These are phyloP conservation scores for Carnegiea gigantea DNA, from an alignment of 179 eudicot species.

Conservation along the genomic window DNA sequence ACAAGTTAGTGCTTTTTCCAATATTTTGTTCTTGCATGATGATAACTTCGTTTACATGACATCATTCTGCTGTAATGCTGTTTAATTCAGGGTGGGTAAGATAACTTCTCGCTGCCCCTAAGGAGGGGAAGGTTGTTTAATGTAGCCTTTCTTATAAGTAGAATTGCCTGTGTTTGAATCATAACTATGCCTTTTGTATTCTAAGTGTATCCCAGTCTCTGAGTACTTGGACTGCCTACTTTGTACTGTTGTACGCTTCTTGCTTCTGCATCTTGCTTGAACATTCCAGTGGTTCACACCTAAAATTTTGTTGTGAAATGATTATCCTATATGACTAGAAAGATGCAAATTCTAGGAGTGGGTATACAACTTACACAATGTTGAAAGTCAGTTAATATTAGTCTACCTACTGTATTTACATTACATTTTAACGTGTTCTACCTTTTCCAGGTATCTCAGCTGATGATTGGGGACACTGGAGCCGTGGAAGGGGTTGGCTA, in stretches of 20 bases:
- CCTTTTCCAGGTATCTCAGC: conserved; percentile 58
- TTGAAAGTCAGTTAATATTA: neutral
- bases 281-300: neutral
- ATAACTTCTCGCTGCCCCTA: too few relatives aligned
- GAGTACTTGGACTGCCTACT: neutral
- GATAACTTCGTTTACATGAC: neutral
- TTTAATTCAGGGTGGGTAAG: neutral
- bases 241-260: neutral
- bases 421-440: conserved; percentile 2
- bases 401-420: neutral
- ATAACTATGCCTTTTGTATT: neutral
- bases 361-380: neutral
- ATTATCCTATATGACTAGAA: neutral
- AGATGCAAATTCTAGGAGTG: neutral
- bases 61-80: neutral
- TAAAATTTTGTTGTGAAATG: neutral
- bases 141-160: too few relatives aligned
- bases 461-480: conserved; percentile 70
- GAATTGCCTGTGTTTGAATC: too few relatives aligned
- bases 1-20: neutral
- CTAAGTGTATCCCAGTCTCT: neutral
- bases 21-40: neutral
- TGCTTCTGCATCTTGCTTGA: neutral
- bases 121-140: too few relatives aligned
- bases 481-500: conserved; percentile 70